Base-by-base conservation (phyloP, 768 basidiomycete species). In the Serendipita indica region DNA sequence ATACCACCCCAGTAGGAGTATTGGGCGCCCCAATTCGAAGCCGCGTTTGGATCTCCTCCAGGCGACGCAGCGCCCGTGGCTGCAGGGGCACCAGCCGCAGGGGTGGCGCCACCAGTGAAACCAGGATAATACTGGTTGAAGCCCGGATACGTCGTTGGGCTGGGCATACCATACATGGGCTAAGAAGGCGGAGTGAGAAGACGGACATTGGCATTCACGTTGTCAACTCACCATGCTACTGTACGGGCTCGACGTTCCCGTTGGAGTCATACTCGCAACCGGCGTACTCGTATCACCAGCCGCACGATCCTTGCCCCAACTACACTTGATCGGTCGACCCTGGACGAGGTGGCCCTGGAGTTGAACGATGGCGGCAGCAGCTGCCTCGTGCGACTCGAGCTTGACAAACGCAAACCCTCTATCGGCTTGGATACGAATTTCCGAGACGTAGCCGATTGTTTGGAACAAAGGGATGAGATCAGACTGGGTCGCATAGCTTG, bases 331-430 rank as follows among this genome's bases (percentile, higher is more conserved):
- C 5, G 93, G 91, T 35, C 96, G 75, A 49, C 94, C 94, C 64
- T 99, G 96, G 27, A 99, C 89, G 78, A 91, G 88, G 73, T 92
- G 89, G 58, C 94, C 93, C 70, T 94, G 90, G 57, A 99, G 75
- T 69, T 97, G 91, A 62, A 94, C 86, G 67, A 99, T 99, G 35
- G 94, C 94, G 82, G 91, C 85, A 5, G 96, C 94, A 58, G 94
- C 94, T 69, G 97, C 92, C 69, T 98, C 92, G 70, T 98, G 94
- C 57, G 91, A 91, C 72, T 99, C 96, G 59, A 98, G 79, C 74
- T 98, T 98, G 69, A 99, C 92, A 68, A 98, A 98, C 1, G 96
- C 94, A 70, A 98, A 99, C 43, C 94, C 94, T 63, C 94, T 86
- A 75, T 98, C 94, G 62, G 96, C 84, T 72, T 98, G 96, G 91